Base-by-base conservation (phyloP, 2,329 filamentous ascomycete genomes). In the Acrodontium crateriforme region DNA sequence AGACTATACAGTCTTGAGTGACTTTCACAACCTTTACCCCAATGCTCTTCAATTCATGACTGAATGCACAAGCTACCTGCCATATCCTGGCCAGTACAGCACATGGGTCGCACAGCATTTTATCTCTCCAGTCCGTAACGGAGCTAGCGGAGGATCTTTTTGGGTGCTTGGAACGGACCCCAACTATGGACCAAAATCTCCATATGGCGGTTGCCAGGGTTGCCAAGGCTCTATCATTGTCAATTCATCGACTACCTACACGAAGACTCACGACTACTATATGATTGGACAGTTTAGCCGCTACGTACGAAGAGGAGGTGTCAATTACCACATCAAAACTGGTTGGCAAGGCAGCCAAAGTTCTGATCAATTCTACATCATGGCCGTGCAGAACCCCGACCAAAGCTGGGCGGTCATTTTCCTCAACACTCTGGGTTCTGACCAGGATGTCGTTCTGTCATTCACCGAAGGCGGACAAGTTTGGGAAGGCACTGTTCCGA, bases 181-280 rank as follows among this genome's bases (percentile, higher is more conserved):
- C n/a, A 45, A 49, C 9, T 56, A 56, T 34, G 60, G 59, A 2
- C 62, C 62, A 1, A 53, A 58, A 28, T 48, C 62, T 14, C 41
- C 50, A 7, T 55, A 55, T 19, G 52, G 52, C 17, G 55, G 53
- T 4, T 65, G 60, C 42, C 37, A 34, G 13, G 49, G 46, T 7
- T 65, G 61, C 44, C 54, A 53, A 1, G 82, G 82, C 23, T 72
- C 89, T 18, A 81, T 75, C 40, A 84, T 79, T 34, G 66, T 89
- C 50, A 82, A 91, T 58, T 85, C 49, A 6, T 43, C 46, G 6
- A 41, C 52, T 8, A 56, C 53, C 3, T 69, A 68, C 45, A 50
- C 46, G 3, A 56, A 59, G 35, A 58, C 56, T 15, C 53, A 62
- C 5, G 62, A 65, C 35, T 68, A 67, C 46, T 68, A 68, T 43